Conservation (phyloP, 371 early-diverging fungal species). For the Mucor racemosus region DNA sequence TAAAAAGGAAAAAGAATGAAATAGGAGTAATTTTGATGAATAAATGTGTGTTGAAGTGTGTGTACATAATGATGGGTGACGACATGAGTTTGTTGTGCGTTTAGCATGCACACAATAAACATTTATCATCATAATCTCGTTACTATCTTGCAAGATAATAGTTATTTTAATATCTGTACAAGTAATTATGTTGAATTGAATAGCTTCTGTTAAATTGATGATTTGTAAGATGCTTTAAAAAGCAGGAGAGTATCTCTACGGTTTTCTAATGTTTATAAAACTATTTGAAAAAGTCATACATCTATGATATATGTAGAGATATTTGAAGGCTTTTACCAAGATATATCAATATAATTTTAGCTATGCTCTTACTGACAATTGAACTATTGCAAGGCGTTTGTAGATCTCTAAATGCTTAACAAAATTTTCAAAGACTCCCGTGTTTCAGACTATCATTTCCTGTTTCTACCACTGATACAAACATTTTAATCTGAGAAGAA, state of each 20-base stretch:
- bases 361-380: no score
- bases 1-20: background rate
- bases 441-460: background rate
- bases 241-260: no score
- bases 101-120: background rate
- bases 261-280: no score
- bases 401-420: background rate
- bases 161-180: no score
- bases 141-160: no score
- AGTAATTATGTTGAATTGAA: no score
- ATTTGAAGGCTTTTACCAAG: background rate
- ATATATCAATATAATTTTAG: background rate
- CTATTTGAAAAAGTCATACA: no score
- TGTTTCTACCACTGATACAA: background rate
- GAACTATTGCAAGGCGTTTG: background rate
- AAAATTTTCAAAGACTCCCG: background rate
- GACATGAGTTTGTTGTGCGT: background rate
- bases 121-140: no score
- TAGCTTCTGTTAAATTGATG: no score
- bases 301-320: no score
- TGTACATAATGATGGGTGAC: background rate
- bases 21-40: background rate
- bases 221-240: no score
- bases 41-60: background rate
- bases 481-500: background rate